Evolutionary conservation across 495 filamentous ascomycete species (phyloP).

Genomic region (Penicillium longicatenatum): DNA sequence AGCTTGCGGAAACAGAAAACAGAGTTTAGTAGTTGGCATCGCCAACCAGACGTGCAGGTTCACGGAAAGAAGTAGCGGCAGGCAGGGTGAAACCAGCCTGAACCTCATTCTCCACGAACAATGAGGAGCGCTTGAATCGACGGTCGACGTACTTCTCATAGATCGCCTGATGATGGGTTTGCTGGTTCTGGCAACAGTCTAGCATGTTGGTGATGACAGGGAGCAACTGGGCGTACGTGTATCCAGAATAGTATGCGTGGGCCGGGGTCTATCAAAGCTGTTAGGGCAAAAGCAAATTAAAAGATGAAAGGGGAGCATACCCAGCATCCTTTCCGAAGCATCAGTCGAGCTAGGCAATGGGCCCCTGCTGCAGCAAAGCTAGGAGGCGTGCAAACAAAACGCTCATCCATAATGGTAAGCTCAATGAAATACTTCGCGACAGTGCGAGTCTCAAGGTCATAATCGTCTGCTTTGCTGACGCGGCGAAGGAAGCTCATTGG

Average conservation of each 20-base stretch:
- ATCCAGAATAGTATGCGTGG: conserved; percentile 90
- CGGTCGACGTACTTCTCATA: conserved; percentile 89
- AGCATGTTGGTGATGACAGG: conserved; percentile 74
- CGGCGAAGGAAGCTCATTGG: conserved; percentile 97
- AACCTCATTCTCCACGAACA: conserved; percentile 76
- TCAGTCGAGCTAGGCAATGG: conserved; percentile 87
- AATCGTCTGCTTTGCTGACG: conserved; percentile 98
- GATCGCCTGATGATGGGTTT: conserved; percentile 79
- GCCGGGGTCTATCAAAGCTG: conserved; percentile 60
- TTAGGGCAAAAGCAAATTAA: conserved; percentile 31
- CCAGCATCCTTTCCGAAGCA: conserved; percentile 89
- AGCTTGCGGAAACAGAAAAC: conserved; percentile 1
- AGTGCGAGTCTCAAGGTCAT: conserved; percentile 92
- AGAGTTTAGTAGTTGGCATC: conserved; percentile 25
- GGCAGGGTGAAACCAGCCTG: conserved; percentile 51
- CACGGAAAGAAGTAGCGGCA: conserved; percentile 20
- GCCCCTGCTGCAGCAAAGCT: conserved; percentile 91
- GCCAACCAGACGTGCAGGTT: conserved; percentile 22
- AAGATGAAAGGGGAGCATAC: conserved; percentile 55
- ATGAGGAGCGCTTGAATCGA: conserved; percentile 78
- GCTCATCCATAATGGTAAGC: conserved; percentile 96
- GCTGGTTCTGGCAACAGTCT: conserved; percentile 82
- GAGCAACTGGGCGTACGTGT: conserved; percentile 81
- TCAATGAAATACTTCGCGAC: conserved; percentile 98
- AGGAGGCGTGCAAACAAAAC: conserved; percentile 86